Base-by-base conservation (phyloP, 2,329 filamentous ascomycete species). In the Falciphora oryzae region DNA sequence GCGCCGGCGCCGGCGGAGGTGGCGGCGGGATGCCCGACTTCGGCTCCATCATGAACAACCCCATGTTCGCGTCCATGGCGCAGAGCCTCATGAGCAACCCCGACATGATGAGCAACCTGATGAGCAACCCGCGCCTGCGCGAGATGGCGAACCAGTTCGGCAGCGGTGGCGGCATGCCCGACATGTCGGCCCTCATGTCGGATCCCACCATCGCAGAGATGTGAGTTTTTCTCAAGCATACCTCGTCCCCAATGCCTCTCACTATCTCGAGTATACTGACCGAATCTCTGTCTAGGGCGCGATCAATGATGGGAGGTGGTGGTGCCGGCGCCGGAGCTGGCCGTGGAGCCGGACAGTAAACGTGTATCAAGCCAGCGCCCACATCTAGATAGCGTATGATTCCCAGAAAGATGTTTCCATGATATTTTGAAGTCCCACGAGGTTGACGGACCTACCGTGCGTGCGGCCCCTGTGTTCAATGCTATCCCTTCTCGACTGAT, bases 71-170 rank as follows among this genome's bases (percentile, higher is more conserved):
- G 62, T 91, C 85, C 79, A 97, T 98, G 93, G 95, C 95, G 5
- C 92, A 97, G 81, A 97, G 92, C 77, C 79, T 99, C 64, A 98
- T 98, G 95, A 92, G 88, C 79, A 97, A 99, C 80, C 95, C 95
- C 0, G 91, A 96, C 13, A 87, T 93, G 81, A 90, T 98, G 87
- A 85, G 83, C 75, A 95, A 93, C 76, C 79, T 99, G 65, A 97
- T 99, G 93, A 92, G 83, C 82, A 98, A 99, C 81, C 95, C 95
- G 3, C 86, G 89, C 67, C 80, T 98, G 67, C 85, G 91, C 65
- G 87, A 96, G 74, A 94, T 97, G 92, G 93, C 92, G 59, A 88
- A 90, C 73, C 86, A 85, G 71, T 93, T 96, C 74, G 86, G 85
- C 67, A 80, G 82, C 64, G 90, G 90, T 58, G 91, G 90, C 63